Percentiles rank a stretch among this genome's conserved stretches.
phyloP scores from a whole-genome alignment of 352 stramenopile species.

The Pythium biforme region DNA sequence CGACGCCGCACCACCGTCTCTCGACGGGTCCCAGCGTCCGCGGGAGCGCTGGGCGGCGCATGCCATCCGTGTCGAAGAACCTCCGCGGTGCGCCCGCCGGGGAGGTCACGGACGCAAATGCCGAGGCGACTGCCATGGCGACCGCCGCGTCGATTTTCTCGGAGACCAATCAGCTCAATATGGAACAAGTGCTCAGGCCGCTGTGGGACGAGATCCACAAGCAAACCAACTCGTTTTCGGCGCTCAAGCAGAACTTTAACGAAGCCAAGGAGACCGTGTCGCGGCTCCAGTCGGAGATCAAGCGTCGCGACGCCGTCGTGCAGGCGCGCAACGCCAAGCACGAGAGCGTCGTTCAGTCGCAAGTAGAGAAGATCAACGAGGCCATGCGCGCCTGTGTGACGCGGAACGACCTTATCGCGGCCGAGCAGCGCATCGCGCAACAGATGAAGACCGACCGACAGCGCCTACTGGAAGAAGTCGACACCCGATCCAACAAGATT shows the following conservation, averaged over 20 bases:
- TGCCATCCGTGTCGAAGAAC: slow-evolving; percentile 4
- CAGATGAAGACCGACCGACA: slow-evolving; percentile 71
- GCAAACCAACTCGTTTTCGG: slow-evolving; percentile 71
- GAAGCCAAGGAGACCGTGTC: slow-evolving; percentile 74
- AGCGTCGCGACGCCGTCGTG: slow-evolving; percentile 72
- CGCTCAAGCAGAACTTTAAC: slow-evolving; percentile 56
- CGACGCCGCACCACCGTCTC: slow-evolving; percentile 56
- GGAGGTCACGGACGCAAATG: slow-evolving; percentile 25
- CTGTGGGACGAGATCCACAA: slow-evolving; percentile 78
- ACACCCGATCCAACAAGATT: slow-evolving; percentile 62
- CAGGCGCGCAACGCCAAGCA: slow-evolving; percentile 80
- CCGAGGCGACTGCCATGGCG: slow-evolving; percentile 24
- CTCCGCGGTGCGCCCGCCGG: background rate
- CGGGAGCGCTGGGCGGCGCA: slow-evolving; percentile 6
- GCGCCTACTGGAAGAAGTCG: slow-evolving; percentile 57
- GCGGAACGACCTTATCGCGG: slow-evolving; percentile 71
- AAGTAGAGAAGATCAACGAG: slow-evolving; percentile 83
- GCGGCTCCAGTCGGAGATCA: slow-evolving; percentile 78
- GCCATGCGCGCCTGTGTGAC: slow-evolving; percentile 69
- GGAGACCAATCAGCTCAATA: slow-evolving; percentile 16
- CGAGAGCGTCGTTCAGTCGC: slow-evolving; percentile 59
- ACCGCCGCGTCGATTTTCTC: slow-evolving; percentile 26
- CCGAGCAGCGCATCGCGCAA: slow-evolving; percentile 70
- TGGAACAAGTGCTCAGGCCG: slow-evolving; percentile 52
- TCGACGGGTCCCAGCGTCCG: slow-evolving; percentile 37